Evolutionary conservation across 192 early-diverging fungal species (phyloP), one percentile per base, ranked within the genome.

Genomic region (Pilobolus umbonatus): DNA sequence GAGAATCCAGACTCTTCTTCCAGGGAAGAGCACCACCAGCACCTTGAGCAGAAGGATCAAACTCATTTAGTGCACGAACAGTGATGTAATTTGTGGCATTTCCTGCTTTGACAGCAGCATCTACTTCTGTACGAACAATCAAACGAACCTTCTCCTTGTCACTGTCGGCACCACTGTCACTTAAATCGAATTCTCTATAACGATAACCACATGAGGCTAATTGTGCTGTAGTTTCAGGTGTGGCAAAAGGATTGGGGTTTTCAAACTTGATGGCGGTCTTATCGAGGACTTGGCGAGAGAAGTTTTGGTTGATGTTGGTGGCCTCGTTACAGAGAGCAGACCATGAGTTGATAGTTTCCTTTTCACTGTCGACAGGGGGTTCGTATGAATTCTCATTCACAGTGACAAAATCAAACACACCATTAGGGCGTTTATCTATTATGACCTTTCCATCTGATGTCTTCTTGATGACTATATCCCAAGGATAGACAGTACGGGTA

Each of bases 311-410:
- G 67, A 93, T 85, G 45, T 85, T 75, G 28, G 94, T 94, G 1
- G 95, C 90, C 75, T 99, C 96, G 39, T 75, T 62, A 15, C 93
- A 86, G 48, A 99, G 81, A 39, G 85, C 83, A 52, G 80, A 72
- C 49, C 93, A 90, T 6, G 87, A 85, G 81, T 99, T 99, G 69
- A 93, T 85, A 54, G 65, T 82, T 29, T 93, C 92, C 78, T 92
- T 93, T 34, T 96, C 95, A n/a, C 74, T 69, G 56, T 99, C 96
- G 22, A 89, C 76, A 19, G 96, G 95, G 14, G 92, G 92, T 57
- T 94, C 91, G 7, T 73, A 72, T 9, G 95, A 90, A 77, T 96
- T 98, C 72, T 99, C 96, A 69, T 99, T 97, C 36, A 99, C 96
- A 38, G 88, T 85, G 4, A 90, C 74, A 58, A 88, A 88, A 71